Base-by-base conservation (phyloP, 2,329 filamentous ascomycete species). In the Cercospora canescens region DNA sequence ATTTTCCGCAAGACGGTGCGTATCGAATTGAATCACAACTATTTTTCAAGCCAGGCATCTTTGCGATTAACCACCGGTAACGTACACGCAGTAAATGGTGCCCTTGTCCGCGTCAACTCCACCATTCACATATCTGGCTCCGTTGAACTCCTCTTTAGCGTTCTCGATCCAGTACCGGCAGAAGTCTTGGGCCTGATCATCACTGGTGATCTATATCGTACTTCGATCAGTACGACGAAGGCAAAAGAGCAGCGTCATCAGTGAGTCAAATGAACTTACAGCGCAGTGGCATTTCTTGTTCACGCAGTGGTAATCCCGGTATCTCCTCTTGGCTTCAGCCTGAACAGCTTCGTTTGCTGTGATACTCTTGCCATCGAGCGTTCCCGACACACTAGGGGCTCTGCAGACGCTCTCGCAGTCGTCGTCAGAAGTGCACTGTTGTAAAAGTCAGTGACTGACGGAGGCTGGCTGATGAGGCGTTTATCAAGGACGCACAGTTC, bases 1-100 rank as follows among this genome's bases (percentile, higher is more conserved):
- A 41, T 18, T 45, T 21, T 9, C 3, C 8, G 39, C 39, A 21
- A 5, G 26, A 16, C 6, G 12, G 26, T 48, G 5, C 18, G 26
- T 14, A 48, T 26, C 11, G n/a, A 21, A 48, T 1, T 48, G 26
- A 6, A 12, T 26, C 21, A 26, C 14, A 21, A 41, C 37, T 9
- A 21, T 21, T 3, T n/a, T n/a, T 12, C 45, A 48, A 26, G 21
- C 45, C 6, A 26, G 9, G 7, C 16, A 18, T 14, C 45, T 26
- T 6, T 48, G 34, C 21, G 48, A 24, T 6, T 12, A 52, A 11
- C 48, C 26, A 7, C 34, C 24, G 16, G 58, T 62, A 12, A 28
- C 55, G 34, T 66, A 66, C 18, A 69, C 68, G 62, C 68, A 69
- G 54, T 66, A 63, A 55, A 69, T 66, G 28, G 18, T 48, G 4